Evolutionary conservation across 257 asterid genomes (phyloP).

Genomic region (Nicotiana sylvestris): DNA sequence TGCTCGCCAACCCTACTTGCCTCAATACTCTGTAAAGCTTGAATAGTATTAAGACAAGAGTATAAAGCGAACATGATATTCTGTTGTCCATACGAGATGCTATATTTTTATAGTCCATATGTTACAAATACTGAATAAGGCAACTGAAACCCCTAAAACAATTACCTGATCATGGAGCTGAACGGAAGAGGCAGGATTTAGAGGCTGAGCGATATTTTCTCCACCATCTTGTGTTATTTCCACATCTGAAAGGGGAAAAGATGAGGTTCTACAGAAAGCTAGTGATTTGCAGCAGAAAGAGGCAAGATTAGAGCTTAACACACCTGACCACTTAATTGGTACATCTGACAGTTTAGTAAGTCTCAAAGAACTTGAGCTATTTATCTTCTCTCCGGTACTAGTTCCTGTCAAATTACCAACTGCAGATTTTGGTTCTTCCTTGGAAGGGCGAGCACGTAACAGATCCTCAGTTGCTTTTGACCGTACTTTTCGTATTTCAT

Average conservation of each 20-base stretch:
- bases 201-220: conserved; percentile 25
- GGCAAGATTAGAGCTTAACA: conserved; percentile 26
- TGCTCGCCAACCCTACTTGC: conserved; percentile 32
- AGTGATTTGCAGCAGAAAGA: conserved; percentile 1
- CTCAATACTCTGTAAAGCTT: conserved; percentile 32
- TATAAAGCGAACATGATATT: not conserved
- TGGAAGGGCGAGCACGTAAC: conserved; percentile 45
- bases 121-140: conserved; percentile 10
- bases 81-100: not conserved
- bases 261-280: not conserved
- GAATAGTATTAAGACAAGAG: conserved; percentile 6
- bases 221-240: conserved; percentile 37
- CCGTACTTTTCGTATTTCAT: conserved; percentile 74
- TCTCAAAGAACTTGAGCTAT: conserved; percentile 23
- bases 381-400: conserved; percentile 28
- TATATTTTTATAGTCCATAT: not conserved
- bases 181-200: conserved; percentile 28
- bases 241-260: conserved; percentile 32
- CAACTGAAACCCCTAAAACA: not conserved
- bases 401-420: conserved; percentile 25
- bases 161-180: conserved; percentile 45
- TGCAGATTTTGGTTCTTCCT: conserved; percentile 24
- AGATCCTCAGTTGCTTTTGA: conserved; percentile 73
- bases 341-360: conserved; percentile 17
- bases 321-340: conserved; percentile 40